Base-by-base conservation (phyloP, 2,329 filamentous ascomycete genomes). In the Biscogniauxia sp. region DNA sequence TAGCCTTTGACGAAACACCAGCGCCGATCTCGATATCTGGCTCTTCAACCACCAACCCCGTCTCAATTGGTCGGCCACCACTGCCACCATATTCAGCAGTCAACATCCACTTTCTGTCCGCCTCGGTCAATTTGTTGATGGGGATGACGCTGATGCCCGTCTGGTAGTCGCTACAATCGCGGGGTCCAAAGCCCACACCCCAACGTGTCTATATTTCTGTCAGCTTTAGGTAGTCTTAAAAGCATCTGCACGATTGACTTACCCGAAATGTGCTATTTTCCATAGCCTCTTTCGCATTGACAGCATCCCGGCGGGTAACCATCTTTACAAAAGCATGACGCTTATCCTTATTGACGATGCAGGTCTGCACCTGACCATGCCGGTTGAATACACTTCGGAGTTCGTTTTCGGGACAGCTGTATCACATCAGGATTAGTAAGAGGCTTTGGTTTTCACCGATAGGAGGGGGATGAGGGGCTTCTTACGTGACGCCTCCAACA, bases 251-350 rank as follows among this genome's bases (percentile, higher is more conserved):
- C 17, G 59, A 41, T 17, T 20, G 20, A 79, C 87, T 79, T 82
- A 90, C 88, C 69, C 90, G 84, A 57, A 92, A 85, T 66, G 92
- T 87, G 63, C 87, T 86, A 56, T 87, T 88, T 74, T 97, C 93
- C 88, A 98, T 97, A 56, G 88, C 91, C 45, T 90, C 86, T 74
- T 96, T 96, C 55, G 95, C 95, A 64, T 76, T 80, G 61, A 96
- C 84, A 15, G 95, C 94, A 75, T 97, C 92, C 64, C 87, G 84
- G 45, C 96, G 92, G 65, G 87, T 95, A 67, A 95, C 85, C 95
- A 99, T 99, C 79, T 99, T 99, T 71, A 99, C 94, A 74, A 99
- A 99, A 5, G 95, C 95, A 76, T 99, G 95, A 19, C 95, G 91
- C 79, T 98, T 99, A 72, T 99, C 95, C 71, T 92, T 90, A 79